Evolutionary conservation across 305 asterid genomes (phyloP), one percentile per base, ranked within the genome.

Genomic region (Nicotiana rustica): DNA sequence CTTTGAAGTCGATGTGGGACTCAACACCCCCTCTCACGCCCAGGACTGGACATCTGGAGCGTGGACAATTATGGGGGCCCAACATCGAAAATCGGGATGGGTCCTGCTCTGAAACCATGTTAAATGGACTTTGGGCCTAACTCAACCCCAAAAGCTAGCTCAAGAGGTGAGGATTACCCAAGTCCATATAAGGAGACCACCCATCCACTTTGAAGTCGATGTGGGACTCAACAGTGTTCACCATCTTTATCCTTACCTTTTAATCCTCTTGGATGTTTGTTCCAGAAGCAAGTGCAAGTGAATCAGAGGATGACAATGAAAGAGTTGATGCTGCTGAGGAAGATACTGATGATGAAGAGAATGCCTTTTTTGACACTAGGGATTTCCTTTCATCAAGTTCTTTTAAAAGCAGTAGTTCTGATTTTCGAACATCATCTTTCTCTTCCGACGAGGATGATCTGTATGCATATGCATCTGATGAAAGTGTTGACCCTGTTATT

Each of bases 321-420:
- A 95, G 98, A 86, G 97, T 82, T 62, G 99, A 89, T 88, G 97
- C 90, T 55, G 97, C 92, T 36, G 99, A 93, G 83, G 99, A 91
- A 85, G 98, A 95, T 80, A 91, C 97, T 9, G 99, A 96, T 89
- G 98, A 94, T 84, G 99, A 96, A 90, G 98, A 95, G 61, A 90
- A 91, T 56, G 83, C 94, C 44, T 96, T 93, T 87, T 95, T 95
- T 78, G 99, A 96, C 86, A 96, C 99, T 69, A 89, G 83, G 67
- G 99, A 96, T 86, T 91, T 96, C 83, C 94, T 96, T 83, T 95
- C 99, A 57, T 93, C 98, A 62, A 83, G 95, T 86, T 96, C 98
- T 81, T 88, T 92, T 82, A 91, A 87, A 90, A 94, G 98, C 84
- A 92, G 80, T 57, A 95, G 93, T 71, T 96, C 98, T 69, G 99